Conservation (phyloP, 192 early-diverging fungal species). For the Podila horticola region DNA sequence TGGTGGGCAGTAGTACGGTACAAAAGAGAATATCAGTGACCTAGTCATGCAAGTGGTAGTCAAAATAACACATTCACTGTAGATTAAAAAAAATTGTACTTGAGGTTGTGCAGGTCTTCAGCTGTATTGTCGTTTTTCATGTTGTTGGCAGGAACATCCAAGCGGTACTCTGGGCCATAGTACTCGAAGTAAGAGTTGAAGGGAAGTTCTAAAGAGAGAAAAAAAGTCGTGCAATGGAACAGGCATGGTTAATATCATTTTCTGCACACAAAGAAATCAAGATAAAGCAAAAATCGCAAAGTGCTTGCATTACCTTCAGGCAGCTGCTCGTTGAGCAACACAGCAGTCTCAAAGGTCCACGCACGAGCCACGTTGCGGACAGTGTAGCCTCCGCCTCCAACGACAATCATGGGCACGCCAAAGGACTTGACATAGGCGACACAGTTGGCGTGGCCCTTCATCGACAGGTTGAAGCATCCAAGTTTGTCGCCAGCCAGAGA, state of each 20-base stretch:
- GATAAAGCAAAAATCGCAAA: not conserved
- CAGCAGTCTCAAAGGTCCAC: constrained; percentile 95
- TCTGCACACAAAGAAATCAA: not conserved
- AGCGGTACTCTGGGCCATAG: constrained; percentile 90
- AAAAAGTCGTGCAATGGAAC: not conserved
- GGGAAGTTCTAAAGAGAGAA: constrained; percentile 67
- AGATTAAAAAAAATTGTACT: constrained; percentile 55
- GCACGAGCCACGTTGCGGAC: constrained; percentile 96
- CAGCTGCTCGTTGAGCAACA: constrained; percentile 79
- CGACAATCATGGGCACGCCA: constrained; percentile 89
- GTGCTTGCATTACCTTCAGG: constrained; percentile 59
- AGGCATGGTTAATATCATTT: not conserved
- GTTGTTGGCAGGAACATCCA: constrained; percentile 89
- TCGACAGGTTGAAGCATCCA: constrained; percentile 95
- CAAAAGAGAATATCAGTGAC: no score
- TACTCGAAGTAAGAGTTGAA: constrained; percentile 91
- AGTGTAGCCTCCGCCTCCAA: constrained; percentile 98
- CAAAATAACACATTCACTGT: not conserved
- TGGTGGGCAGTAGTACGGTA: not conserved
- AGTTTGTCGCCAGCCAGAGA: constrained; percentile 94
- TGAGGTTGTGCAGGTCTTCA: constrained; percentile 85
- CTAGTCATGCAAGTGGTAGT: not conserved
- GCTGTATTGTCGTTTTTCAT: constrained; percentile 91
- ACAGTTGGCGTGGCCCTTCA: constrained; percentile 92
- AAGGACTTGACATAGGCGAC: constrained; percentile 93